Conservation (phyloP, 306 rosid species). For the Casuarina equisetifolia region DNA sequence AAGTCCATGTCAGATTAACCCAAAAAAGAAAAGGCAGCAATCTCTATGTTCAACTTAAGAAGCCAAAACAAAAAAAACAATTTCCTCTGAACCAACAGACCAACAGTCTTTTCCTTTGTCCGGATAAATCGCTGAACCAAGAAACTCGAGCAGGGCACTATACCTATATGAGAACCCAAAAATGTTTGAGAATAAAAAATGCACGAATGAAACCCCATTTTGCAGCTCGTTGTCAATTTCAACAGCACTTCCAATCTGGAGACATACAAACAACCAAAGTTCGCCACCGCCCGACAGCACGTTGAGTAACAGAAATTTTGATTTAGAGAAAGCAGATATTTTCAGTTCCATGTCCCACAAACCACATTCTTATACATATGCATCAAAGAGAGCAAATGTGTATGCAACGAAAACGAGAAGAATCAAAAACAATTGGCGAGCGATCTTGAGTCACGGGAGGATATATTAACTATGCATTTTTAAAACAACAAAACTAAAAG, state of each 20-base stretch:
- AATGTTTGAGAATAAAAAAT: background rate
- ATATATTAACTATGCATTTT: background rate
- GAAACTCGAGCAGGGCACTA: background rate
- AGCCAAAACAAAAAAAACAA: background rate
- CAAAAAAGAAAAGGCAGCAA: background rate
- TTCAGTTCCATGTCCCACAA: too few relatives aligned
- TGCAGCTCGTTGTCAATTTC: background rate
- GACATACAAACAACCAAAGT: background rate
- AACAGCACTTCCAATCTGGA: background rate
- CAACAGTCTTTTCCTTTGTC: background rate
- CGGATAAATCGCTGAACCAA: background rate
- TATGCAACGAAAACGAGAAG: background rate
- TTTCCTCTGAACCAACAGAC: background rate
- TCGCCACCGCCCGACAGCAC: background rate
- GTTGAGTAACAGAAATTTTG: background rate
- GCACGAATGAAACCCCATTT: constrained; percentile 3
- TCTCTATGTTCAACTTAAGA: background rate
- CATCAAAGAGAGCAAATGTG: background rate
- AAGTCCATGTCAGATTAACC: too few relatives aligned
- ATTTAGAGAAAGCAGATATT: too few relatives aligned
- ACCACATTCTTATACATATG: too few relatives aligned
- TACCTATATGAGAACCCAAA: background rate
- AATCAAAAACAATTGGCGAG: background rate
- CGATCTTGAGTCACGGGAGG: background rate
- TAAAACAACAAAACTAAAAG: background rate